A percentile compares a stretch with the other conserved stretches of the same genome.
Conservation (phyloP, 345 rosid species). For the Tarenaya hassleriana region DNA sequence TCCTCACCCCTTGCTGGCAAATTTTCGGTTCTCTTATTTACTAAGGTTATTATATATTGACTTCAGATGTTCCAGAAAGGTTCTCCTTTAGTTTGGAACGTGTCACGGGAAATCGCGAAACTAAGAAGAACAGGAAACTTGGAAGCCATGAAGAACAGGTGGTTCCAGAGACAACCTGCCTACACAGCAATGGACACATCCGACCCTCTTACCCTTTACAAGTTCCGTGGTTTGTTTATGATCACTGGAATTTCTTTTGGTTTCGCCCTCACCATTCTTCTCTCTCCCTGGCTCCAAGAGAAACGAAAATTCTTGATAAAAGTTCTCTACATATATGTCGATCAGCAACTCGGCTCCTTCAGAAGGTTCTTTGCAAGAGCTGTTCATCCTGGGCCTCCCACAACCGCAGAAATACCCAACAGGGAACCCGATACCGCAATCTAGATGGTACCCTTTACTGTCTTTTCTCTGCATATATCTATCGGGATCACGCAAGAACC, state of each 20-base stretch:
- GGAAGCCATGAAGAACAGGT: constrained; percentile 25
- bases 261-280: constrained; percentile 18
- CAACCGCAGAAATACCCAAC: too few species aligned
- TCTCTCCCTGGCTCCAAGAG: background rate
- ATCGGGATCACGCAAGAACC: too few species aligned
- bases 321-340: background rate
- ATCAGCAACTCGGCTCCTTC: too few species aligned
- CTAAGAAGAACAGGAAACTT: constrained; percentile 16
- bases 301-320: background rate
- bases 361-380: too few species aligned
- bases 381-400: background rate
- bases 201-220: constrained; percentile 15
- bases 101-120: constrained; percentile 22
- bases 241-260: constrained; percentile 26
- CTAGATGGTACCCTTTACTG: too few species aligned
- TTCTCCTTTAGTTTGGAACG: constrained; percentile 19
- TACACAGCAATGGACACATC: background rate
- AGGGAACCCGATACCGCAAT: background rate
- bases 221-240: constrained; percentile 31
- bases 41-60: background rate
- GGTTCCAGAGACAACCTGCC: constrained; percentile 17
- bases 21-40: background rate
- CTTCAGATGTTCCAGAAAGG: constrained; percentile 25
- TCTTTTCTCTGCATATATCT: too few species aligned
- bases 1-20: background rate